These are phyloP conservation scores for Colletotrichum sp. DNA, from an alignment of 2,329 filamentous ascomycete species.

Conservation along the genomic window DNA sequence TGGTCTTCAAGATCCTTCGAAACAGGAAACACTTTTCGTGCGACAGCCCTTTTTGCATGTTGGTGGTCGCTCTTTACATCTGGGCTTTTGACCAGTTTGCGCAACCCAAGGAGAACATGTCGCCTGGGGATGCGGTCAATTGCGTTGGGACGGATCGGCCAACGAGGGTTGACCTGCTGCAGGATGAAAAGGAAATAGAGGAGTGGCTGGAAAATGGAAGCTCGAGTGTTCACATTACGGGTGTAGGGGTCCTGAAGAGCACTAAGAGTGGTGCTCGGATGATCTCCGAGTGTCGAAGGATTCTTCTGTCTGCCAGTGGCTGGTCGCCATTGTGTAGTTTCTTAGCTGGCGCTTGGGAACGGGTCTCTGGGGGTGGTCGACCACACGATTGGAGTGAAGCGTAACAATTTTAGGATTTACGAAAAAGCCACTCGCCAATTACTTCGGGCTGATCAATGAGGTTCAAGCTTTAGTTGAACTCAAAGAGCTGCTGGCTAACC, in stretches of 20 bases:
- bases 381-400: background rate
- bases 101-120: rapidly evolving
- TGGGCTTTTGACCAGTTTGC: background rate
- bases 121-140: background rate
- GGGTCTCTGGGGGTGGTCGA: background rate
- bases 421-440: background rate
- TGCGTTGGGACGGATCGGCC: background rate
- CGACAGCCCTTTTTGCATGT: background rate
- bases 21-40: background rate
- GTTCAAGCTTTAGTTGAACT: background rate
- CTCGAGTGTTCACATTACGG: background rate
- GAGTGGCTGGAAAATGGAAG: background rate
- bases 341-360: background rate
- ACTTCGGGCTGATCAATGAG: background rate
- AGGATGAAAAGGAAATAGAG: background rate
- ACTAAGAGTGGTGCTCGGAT: background rate
- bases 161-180: background rate
- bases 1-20: background rate
- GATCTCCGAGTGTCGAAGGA: background rate
- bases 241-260: background rate
- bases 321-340: background rate
- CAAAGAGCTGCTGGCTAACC: background rate
- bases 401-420: background rate
- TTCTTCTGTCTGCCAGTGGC: background rate
- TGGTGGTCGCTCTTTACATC: background rate